Evolutionary conservation across 768 basidiomycete genomes (phyloP).

Genomic region (Gautieria morchelliformis): DNA sequence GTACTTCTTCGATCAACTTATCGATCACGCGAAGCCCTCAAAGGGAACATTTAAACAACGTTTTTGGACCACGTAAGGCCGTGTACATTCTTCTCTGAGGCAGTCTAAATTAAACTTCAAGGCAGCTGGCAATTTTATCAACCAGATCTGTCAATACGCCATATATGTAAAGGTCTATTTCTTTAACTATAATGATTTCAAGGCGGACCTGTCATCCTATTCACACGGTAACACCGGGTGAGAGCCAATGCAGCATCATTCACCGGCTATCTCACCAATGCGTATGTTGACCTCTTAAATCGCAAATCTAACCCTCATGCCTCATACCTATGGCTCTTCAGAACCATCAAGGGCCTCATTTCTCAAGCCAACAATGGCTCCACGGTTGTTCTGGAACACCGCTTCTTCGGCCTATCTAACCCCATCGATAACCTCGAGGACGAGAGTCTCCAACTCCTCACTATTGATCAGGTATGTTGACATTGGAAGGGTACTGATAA

Average conservation of each 20-base stretch:
- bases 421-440: constrained; percentile 51
- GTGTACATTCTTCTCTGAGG: background rate
- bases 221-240: constrained; percentile 65
- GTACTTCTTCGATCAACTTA: constrained; percentile 45
- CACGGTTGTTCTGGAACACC: constrained; percentile 55
- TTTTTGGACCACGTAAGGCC: constrained; percentile 50
- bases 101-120: background rate
- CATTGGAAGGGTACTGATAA: no score
- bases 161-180: background rate
- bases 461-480: constrained; percentile 47
- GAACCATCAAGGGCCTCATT: constrained; percentile 52
- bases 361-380: constrained; percentile 58
- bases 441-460: constrained; percentile 48
- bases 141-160: background rate
- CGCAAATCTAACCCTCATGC: background rate
- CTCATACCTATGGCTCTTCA: background rate
- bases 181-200: background rate
- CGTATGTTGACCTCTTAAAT: background rate
- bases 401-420: constrained; percentile 71
- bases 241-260: constrained; percentile 41
- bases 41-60: constrained; percentile 71
- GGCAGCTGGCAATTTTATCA: background rate
- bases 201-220: constrained; percentile 50
- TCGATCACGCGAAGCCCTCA: constrained; percentile 46
- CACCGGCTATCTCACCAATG: constrained; percentile 51